Conservation (phyloP, 176 grass and related monocot species). For the Triticum turgidum region DNA sequence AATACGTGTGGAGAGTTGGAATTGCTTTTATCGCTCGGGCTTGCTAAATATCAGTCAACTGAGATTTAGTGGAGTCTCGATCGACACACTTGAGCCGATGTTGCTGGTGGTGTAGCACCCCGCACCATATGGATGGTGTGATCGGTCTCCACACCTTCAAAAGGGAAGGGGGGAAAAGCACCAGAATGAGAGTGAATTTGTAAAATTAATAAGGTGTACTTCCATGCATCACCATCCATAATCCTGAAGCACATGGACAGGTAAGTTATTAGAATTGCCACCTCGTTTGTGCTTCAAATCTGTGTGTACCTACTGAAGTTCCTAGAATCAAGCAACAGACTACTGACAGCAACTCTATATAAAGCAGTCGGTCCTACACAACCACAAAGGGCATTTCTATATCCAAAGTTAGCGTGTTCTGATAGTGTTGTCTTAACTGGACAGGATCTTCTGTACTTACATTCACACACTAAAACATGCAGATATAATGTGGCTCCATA, state of each 20-base stretch:
- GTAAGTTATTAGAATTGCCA: background rate
- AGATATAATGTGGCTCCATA: background rate
- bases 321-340: background rate
- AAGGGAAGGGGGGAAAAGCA: background rate
- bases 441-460: background rate
- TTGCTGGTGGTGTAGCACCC: slow-evolving; percentile 39
- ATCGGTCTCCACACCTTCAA: slow-evolving; percentile 62
- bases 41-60: too few species aligned
- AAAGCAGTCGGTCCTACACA: background rate
- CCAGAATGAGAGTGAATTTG: background rate
- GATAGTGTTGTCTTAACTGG: background rate
- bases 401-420: background rate
- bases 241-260: background rate
- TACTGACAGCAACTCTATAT: background rate
- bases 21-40: too few species aligned
- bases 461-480: background rate
- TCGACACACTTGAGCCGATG: too few species aligned
- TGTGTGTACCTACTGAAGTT: background rate
- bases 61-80: too few species aligned
- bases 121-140: slow-evolving; percentile 85
- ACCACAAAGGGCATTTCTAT: background rate
- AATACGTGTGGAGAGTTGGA: too few species aligned
- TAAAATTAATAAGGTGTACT: background rate
- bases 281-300: background rate
- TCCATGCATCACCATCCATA: background rate